Conservation (phyloP, 2,329 filamentous ascomycete species). For the Clarireedia sp. region DNA sequence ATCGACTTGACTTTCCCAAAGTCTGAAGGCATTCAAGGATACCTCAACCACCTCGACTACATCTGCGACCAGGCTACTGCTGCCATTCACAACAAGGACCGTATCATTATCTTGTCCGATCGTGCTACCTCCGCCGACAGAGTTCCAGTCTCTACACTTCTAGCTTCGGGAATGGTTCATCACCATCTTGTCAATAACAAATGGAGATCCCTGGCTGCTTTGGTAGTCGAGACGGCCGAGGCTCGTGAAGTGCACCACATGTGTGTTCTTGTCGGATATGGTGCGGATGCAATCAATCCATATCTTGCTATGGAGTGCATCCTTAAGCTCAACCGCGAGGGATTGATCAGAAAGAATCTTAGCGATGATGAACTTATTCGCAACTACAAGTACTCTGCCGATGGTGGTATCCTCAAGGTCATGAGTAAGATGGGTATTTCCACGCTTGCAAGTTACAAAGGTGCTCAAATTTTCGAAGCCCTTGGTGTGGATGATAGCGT, state of each 20-base stretch:
- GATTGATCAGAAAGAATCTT: slow-evolving; percentile 84
- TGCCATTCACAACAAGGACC: slow-evolving; percentile 75
- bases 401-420: slow-evolving; percentile 94
- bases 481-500: slow-evolving; percentile 88
- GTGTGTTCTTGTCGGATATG: slow-evolving; percentile 95
- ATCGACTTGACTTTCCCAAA: slow-evolving; percentile 95
- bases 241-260: slow-evolving; percentile 97
- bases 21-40: slow-evolving; percentile 71
- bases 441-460: slow-evolving; percentile 92
- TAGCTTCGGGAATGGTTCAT: slow-evolving; percentile 89
- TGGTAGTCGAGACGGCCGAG: slow-evolving; percentile 88
- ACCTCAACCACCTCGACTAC: slow-evolving; percentile 76
- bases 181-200: slow-evolving; percentile 94
- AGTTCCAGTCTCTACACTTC: slow-evolving; percentile 74
- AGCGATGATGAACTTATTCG: slow-evolving; percentile 74
- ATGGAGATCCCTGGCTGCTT: slow-evolving; percentile 81
- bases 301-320: slow-evolving; percentile 96
- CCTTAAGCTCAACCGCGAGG: slow-evolving; percentile 90
- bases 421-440: slow-evolving; percentile 99
- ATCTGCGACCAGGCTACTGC: slow-evolving; percentile 82
- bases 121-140: slow-evolving; percentile 75
- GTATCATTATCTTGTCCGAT: slow-evolving; percentile 83
- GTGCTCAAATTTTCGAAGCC: slow-evolving; percentile 94
- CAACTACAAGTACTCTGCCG: slow-evolving; percentile 95
- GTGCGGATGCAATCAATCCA: slow-evolving; percentile 88